phyloP scores from a whole-genome alignment of 2,329 filamentous ascomycete genomes.

The Drechslerella coelobrocha region DNA sequence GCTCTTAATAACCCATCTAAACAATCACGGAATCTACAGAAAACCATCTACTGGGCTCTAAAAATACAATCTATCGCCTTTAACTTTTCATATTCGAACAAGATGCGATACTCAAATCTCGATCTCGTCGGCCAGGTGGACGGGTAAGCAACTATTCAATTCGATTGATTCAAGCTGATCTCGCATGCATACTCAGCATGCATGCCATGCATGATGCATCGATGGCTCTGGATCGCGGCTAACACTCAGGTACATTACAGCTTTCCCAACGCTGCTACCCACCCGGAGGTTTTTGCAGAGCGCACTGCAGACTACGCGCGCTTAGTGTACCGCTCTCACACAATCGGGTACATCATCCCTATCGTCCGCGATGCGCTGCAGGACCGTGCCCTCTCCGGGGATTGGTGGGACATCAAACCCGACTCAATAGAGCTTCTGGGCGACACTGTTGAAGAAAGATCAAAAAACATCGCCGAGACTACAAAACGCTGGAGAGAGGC shows the following conservation, averaged over 20 bases:
- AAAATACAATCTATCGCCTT: too few relatives aligned
- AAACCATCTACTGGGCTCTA: too few relatives aligned
- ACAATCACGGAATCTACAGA: too few relatives aligned
- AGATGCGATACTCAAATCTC: constrained; percentile 48
- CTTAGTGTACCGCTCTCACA: constrained; percentile 51
- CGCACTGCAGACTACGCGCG: constrained; percentile 40
- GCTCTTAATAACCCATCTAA: too few relatives aligned
- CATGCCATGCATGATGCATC: neutral
- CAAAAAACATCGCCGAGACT: constrained; percentile 65
- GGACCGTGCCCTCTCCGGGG: constrained; percentile 76
- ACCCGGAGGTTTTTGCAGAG: constrained; percentile 52
- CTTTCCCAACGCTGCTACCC: constrained; percentile 52
- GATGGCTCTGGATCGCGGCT: neutral
- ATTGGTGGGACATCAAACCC: constrained; percentile 63
- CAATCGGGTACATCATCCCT: constrained; percentile 54
- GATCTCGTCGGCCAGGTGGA: constrained; percentile 53
- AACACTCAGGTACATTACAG: constrained; percentile 16
- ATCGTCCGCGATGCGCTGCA: constrained; percentile 71
- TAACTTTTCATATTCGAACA: neutral
- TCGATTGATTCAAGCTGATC: neutral
- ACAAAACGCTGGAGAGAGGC: constrained; percentile 72
- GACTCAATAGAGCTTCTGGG: constrained; percentile 49
- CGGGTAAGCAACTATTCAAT: constrained; percentile 23
- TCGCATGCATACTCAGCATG: neutral
- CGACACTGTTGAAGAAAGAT: constrained; percentile 69